Conservation (phyloP, 768 basidiomycete genomes). For the Calocybe cyanea region DNA sequence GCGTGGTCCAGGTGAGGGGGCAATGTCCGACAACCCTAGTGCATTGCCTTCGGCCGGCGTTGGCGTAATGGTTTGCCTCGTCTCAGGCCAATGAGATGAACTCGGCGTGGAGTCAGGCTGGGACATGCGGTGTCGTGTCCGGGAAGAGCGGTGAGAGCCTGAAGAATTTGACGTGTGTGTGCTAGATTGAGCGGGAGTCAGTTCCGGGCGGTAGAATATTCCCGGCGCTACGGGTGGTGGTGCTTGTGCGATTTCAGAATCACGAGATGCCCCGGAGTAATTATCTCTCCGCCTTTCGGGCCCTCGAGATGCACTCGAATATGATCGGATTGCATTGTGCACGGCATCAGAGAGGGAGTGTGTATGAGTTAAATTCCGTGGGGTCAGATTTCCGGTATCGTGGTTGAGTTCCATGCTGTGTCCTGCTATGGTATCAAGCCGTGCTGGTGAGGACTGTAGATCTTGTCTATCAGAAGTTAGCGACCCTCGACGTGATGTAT, state of each 20-base stretch:
- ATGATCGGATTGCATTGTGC: not conserved
- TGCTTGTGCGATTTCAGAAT: not conserved
- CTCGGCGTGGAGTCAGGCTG: not conserved
- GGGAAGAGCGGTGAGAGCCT: slow-evolving; percentile 4
- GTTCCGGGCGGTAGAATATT: slow-evolving; percentile 1
- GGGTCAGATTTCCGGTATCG: slow-evolving; percentile 2
- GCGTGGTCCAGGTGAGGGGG: slow-evolving; percentile 2
- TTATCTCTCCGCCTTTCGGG: slow-evolving; percentile 3
- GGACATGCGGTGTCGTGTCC: slow-evolving; percentile 4
- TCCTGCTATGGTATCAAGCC: not conserved
- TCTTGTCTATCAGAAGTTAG: not conserved
- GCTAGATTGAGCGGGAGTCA: not conserved
- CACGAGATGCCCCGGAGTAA: not conserved
- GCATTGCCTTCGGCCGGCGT: not conserved
- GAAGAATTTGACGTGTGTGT: not conserved
- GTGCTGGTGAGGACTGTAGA: not conserved
- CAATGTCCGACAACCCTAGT: slow-evolving; percentile 10
- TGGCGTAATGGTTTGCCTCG: not conserved
- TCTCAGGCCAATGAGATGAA: not conserved
- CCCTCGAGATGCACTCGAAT: not conserved
- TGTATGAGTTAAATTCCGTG: slow-evolving; percentile 1
- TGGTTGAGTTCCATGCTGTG: not conserved
- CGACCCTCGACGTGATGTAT: not conserved
- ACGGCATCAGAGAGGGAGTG: slow-evolving; percentile 1
- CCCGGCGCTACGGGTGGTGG: slow-evolving; percentile 1